Evolutionary conservation across 2,329 filamentous ascomycete genomes (phyloP).

Genomic region (Harringtonia lauricola): DNA sequence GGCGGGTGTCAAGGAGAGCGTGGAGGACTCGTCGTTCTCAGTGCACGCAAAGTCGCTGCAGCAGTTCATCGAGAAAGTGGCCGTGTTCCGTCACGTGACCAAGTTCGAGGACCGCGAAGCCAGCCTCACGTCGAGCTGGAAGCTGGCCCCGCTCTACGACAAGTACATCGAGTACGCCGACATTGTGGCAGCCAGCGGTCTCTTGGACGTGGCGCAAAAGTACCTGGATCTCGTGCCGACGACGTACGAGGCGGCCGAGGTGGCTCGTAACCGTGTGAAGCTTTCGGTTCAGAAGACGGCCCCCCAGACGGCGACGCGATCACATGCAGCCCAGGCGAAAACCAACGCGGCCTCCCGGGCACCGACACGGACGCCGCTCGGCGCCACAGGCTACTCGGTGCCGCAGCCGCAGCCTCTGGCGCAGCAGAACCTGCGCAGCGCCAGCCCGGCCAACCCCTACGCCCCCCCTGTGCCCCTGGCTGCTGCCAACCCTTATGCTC

Average conservation of each 20-base stretch:
- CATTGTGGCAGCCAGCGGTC: conserved; percentile 82
- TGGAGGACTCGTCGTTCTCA: conserved; percentile 74
- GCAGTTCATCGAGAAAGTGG: conserved; percentile 96
- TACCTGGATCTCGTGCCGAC: conserved; percentile 81
- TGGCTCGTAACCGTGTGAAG: conserved; percentile 74
- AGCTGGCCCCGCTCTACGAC: conserved; percentile 75
- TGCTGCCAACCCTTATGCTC: conserved; percentile 37
- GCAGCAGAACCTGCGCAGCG: background rate
- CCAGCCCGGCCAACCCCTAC: conserved; percentile 21
- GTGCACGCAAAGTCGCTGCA: conserved; percentile 83
- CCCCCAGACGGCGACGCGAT: background rate
- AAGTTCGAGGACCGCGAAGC: conserved; percentile 79
- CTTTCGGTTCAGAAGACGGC: conserved; percentile 58
- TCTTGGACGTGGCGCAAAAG: conserved; percentile 75
- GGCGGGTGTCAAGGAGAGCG: conserved; percentile 56
- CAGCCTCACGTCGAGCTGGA: conserved; percentile 68
- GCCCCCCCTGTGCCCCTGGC: conserved; percentile 19
- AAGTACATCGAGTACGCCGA: conserved; percentile 98
- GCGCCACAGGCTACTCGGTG: conserved; percentile 31
- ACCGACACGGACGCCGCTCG: conserved; percentile 14
- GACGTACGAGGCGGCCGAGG: conserved; percentile 76
- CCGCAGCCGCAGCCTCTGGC: conserved; percentile 28
- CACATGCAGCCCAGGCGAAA: conserved; percentile 6
- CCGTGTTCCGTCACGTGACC: conserved; percentile 86
- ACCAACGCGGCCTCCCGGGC: conserved; percentile 18